These are phyloP conservation scores for Cladophialophora carrionii DNA, from an alignment of 2,329 filamentous ascomycete species.

Conservation along the genomic window DNA sequence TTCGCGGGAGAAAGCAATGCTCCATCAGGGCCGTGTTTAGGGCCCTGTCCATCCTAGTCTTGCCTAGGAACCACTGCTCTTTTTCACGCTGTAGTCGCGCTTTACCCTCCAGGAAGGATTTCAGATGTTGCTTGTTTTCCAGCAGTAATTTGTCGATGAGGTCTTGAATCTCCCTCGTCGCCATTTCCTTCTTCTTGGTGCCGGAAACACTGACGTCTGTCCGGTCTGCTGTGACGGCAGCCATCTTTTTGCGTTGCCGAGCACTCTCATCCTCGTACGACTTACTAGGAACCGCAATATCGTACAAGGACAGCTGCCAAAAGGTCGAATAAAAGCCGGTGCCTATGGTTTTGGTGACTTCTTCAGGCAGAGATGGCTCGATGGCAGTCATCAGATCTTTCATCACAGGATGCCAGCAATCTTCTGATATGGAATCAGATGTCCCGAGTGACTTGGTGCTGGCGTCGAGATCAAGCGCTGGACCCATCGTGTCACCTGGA, in stretches of 20 bases:
- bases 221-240: constrained; percentile 70
- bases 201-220: constrained; percentile 71
- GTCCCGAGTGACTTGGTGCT: constrained; percentile 38
- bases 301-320: constrained; percentile 84
- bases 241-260: constrained; percentile 67
- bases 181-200: constrained; percentile 68
- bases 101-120: constrained; percentile 68
- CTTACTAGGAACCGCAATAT: constrained; percentile 74
- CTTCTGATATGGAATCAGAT: constrained; percentile 45
- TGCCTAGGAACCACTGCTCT: constrained; percentile 73
- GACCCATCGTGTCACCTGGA: constrained; percentile 25
- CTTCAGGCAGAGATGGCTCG: constrained; percentile 61
- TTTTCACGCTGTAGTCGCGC: constrained; percentile 75
- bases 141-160: constrained; percentile 70
- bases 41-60: constrained; percentile 64
- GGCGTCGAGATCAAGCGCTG: constrained; percentile 24
- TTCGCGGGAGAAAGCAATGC: constrained; percentile 86
- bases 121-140: constrained; percentile 72
- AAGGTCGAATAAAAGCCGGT: constrained; percentile 86
- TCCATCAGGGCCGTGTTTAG: constrained; percentile 80
- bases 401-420: constrained; percentile 69
- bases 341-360: constrained; percentile 71
- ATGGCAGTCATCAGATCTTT: constrained; percentile 74
- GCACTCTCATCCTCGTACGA: constrained; percentile 78
- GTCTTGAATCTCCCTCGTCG: constrained; percentile 70